Evolutionary conservation across 2,329 filamentous ascomycete species (phyloP), one percentile per base, ranked within the genome.

Genomic region (Paraphaeosphaeria sporulosa): DNA sequence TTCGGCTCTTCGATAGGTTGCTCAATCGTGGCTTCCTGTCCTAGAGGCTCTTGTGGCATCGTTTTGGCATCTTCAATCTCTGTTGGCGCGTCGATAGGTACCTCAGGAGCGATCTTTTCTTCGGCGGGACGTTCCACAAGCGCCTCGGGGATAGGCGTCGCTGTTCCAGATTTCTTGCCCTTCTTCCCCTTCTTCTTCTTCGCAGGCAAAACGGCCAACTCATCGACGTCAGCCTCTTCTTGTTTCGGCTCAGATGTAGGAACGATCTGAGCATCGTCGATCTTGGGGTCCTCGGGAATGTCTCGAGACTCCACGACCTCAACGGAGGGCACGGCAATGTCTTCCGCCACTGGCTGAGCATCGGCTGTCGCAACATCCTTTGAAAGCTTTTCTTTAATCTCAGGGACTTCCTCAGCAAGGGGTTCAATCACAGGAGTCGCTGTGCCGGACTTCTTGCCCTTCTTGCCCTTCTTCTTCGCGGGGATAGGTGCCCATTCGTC

Each of bases 381-480:
- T 6, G 21, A 32, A 12, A 13, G 48, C 13, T 19, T 9, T n/a
- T 40, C 8, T 4, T n/a, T 21, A 9, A 44, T 25, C 27, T 43
- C 15, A 17, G 42, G 12, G 3, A 30, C 23, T 30, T 49, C 32
- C 17, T 54, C 52, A 4, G 19, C 53, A 9, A 34, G 21, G 15
- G 50, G n/a, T 57, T 64, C 59, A 25, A 34, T 15, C 3, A 47
- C 25, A 25, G 58, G 50, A 15, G 53, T 60, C 13, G 50, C 44
- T 44, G 47, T 54, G 19, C 42, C 57, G 10, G 55, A 58, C 36
- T 49, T 40, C 44, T 55, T 55, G n/a, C 72, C 60, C 49, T 72
- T 73, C 66, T 72, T 74, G 5, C 59, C 64, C 51, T 75, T 72
- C 58, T 75, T 74, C 64, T 66, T 71, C 10, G 58, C 68, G 67